Base-by-base conservation (phyloP, 495 filamentous ascomycete genomes). In the Hyaloscypha variabilis region DNA sequence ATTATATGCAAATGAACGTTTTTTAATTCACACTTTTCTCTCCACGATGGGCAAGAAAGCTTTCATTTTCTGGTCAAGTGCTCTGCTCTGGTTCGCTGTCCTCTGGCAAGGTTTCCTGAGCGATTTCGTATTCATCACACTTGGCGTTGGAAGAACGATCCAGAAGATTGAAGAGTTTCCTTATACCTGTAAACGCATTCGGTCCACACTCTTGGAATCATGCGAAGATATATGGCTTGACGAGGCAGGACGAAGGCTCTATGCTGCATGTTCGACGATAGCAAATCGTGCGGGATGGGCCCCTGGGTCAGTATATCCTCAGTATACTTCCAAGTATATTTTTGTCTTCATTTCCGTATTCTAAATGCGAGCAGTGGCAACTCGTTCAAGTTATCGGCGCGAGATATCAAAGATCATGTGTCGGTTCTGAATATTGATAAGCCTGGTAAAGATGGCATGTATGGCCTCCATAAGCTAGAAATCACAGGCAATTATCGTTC, bases 211-310 rank as follows among this genome's bases (percentile, higher is more conserved):
- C 2, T 67, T 80, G 0, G 72, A 74, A 24, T 69, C 67, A 50
- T 78, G 76, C 56, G 76, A 77, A 58, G 75, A 76, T 53, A 59
- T 78, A 67, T 75, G 67, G 68, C 65, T 78, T 11, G 72, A 77
- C 51, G 64, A 73, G 1, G 50, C 68, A 31, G 68, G 51, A 2
- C 68, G 76, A 25, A 69, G 70, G 53, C 65, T 78, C 39, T 77
- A 76, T 58, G 71, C 72, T 10, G 70, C 73, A 11, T 77, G 77
- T 59, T 66, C 74, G n/a, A 69, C 58, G 14, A 66, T 70, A 21
- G 26, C 57, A 10, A 30, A 19, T 8, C 66, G 71, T 0, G 5
- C 24, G 31, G 36, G 58, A 8, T 73, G 66, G 67, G 56, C 53
- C 54, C 67, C 67, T 49, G 42, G 46, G 68, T 67, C 53, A 61